Evolutionary conservation across 176 grass and related monocot species (phyloP), one percentile per base, ranked within the genome.

Genomic region (Neostapfia colusana): DNA sequence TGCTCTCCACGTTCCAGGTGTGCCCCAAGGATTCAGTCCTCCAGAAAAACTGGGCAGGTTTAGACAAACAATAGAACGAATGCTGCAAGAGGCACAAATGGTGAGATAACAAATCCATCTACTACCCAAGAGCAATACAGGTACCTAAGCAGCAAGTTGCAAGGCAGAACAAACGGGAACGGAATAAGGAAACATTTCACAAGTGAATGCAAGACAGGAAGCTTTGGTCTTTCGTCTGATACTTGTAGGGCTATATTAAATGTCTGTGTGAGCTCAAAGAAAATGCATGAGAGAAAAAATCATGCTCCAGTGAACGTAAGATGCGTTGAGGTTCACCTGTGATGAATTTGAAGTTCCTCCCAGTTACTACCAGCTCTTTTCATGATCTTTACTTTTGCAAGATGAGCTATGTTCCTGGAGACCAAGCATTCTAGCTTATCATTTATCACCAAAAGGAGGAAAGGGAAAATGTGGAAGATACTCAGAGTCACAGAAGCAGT

Each of bases 331-430:
- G 56, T 69, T 77, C 67, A 97, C 94, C 90, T 93, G 72, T 63
- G 73, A 81, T 89, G 88, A 79, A 97, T 75, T 26, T 45, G 60
- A 71, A 97, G 90, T 45, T 97, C 86, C 85, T 93, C 86, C 93
- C 93, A 97, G 0, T 49, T 70, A 60, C 49, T 38, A 67, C 93
- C 88, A 63, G 71, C 36, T 69, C 51, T 83, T 89, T 93, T 97
- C 94, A 97, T 91, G 60, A 97, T 67, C 84, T 89, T 91, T 40
- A 97, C 91, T 57, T 89, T 93, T 78, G 94, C 84, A 87, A 97
- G 76, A 50, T 91, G 90, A 85, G 94, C 84, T 78, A 97, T 91
- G 73, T 97, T 97, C 83, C 94, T 97, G 84, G 51, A 87, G 70
- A 72, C 40, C 54, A 50, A 85, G 54, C 35, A 75, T 42, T 82